Percentiles rank a stretch among this genome's conserved stretches.
Evolutionary conservation across 2,329 filamentous ascomycete genomes (phyloP).

Genomic region (Coniella vitis): DNA sequence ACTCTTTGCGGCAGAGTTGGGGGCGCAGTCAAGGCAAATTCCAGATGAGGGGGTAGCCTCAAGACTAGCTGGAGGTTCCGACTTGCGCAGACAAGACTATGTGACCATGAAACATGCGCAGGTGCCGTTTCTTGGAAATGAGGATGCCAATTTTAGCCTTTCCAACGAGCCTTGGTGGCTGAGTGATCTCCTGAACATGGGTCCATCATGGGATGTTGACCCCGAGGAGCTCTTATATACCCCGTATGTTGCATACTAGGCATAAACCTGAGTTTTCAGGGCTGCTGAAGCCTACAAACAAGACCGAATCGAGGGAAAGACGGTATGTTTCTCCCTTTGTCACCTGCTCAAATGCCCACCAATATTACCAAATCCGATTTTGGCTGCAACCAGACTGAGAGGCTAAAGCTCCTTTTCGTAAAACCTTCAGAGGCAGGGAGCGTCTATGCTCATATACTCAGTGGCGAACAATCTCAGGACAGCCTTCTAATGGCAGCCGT

Average conservation of each 20-base stretch:
- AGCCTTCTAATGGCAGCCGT: too few relatives aligned
- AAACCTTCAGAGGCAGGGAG: too few relatives aligned
- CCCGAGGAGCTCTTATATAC: not conserved
- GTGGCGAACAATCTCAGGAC: too few relatives aligned
- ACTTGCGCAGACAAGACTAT: not conserved
- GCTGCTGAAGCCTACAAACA: too few relatives aligned
- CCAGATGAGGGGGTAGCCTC: not conserved
- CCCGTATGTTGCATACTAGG: not conserved
- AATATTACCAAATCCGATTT: too few relatives aligned
- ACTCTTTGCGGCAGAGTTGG: slow-evolving; percentile 19
- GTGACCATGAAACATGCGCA: not conserved
- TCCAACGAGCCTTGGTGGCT: slow-evolving; percentile 2
- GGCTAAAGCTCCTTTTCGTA: too few relatives aligned
- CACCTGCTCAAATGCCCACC: too few relatives aligned
- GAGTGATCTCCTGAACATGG: slow-evolving; percentile 1
- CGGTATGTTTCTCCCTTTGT: too few relatives aligned
- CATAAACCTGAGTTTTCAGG: too few relatives aligned
- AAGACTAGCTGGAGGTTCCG: not conserved
- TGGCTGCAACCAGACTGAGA: too few relatives aligned
- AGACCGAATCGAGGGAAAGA: too few relatives aligned
- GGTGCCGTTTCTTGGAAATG: not conserved
- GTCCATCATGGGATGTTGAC: not conserved
- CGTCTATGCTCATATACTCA: too few relatives aligned
- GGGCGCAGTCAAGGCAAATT: not conserved
- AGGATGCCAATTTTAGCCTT: not conserved